Percentiles rank a stretch among this genome's conserved stretches.
These are phyloP conservation scores for Noccaea caerulescens DNA, from an alignment of 345 rosid genomes.

Conservation along the genomic window DNA sequence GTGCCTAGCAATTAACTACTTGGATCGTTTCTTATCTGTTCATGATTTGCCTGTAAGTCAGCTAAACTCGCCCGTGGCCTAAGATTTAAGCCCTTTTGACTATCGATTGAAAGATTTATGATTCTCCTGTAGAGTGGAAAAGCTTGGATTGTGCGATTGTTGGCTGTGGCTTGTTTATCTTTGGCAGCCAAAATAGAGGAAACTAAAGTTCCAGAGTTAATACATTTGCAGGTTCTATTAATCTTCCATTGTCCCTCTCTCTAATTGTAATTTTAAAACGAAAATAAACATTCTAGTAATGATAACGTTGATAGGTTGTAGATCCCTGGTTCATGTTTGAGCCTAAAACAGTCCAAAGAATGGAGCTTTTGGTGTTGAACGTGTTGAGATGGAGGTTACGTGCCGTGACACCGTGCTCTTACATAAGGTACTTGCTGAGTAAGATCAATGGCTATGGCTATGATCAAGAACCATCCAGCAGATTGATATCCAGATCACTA, in stretches of 20 bases:
- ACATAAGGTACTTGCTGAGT: conserved; percentile 54
- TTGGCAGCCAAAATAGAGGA: conserved; percentile 77
- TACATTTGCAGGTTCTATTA: conserved; percentile 60
- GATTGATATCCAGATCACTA: conserved; percentile 47
- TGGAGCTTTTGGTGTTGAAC: conserved; percentile 68
- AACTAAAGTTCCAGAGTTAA: conserved; percentile 52
- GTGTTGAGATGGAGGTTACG: conserved; percentile 73
- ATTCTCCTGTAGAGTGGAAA: conserved; percentile 52
- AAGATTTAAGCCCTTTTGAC: neutral
- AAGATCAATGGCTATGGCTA: conserved; percentile 48
- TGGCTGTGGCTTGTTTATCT: conserved; percentile 74
- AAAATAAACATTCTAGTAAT: conserved; percentile 12
- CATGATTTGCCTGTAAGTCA: conserved; percentile 70
- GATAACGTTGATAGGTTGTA: conserved; percentile 50
- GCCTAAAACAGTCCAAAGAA: conserved; percentile 59
- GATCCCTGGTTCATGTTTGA: conserved; percentile 57
- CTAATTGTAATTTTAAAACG: neutral
- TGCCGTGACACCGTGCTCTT: conserved; percentile 59
- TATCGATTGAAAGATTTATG: conserved; percentile 9
- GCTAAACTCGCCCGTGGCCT: neutral
- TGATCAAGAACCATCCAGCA: conserved; percentile 43
- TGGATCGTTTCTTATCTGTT: conserved; percentile 72
- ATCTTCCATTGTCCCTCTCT: conserved; percentile 9
- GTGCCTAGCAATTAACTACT: conserved; percentile 64
- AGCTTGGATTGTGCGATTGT: conserved; percentile 63